A percentile compares a stretch with the other conserved stretches of the same genome.
phyloP scores from a whole-genome alignment of 2,329 filamentous ascomycete genomes.

The Macrophomina tecta region DNA sequence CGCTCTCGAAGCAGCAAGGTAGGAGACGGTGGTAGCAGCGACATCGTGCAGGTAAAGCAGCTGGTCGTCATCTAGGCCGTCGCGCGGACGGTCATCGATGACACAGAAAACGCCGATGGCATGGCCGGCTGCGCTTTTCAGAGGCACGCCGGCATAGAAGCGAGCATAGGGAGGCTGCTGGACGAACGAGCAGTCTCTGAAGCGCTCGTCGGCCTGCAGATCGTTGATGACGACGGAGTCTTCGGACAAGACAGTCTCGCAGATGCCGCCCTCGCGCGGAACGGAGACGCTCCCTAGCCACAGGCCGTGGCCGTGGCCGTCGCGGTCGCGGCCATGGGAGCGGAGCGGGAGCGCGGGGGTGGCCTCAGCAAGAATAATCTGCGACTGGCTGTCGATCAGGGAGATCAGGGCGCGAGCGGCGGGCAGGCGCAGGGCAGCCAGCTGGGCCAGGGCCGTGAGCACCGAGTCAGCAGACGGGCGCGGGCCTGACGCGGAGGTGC shows the following conservation, averaged over 20 bases:
- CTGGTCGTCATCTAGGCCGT: slow-evolving; percentile 31
- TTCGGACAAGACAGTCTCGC: slow-evolving; percentile 26
- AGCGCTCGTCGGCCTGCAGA: neutral
- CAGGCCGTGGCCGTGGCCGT: slow-evolving; percentile 37
- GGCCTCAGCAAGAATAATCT: slow-evolving; percentile 44
- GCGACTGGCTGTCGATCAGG: slow-evolving; percentile 45
- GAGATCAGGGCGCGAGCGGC: slow-evolving; percentile 43
- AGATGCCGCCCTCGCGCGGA: slow-evolving; percentile 41
- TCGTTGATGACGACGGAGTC: neutral
- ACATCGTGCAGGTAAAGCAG: slow-evolving; percentile 40
- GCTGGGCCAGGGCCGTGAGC: slow-evolving; percentile 45
- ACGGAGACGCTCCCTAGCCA: slow-evolving; percentile 41
- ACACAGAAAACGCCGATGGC: slow-evolving; percentile 36
- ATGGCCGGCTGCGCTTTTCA: slow-evolving; percentile 35
- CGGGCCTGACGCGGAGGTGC: slow-evolving; percentile 28
- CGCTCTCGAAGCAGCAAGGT: slow-evolving; percentile 31
- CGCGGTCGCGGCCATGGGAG: slow-evolving; percentile 35
- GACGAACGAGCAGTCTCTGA: slow-evolving; percentile 31
- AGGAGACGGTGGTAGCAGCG: slow-evolving; percentile 35
- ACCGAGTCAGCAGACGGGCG: slow-evolving; percentile 38
- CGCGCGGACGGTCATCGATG: slow-evolving; percentile 35
- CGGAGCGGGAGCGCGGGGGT: slow-evolving; percentile 39
- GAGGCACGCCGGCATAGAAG: slow-evolving; percentile 39
- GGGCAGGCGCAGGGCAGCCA: slow-evolving; percentile 45
- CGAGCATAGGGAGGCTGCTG: slow-evolving; percentile 26